A percentile compares a stretch with the other conserved stretches of the same genome.
Conservation (phyloP, 2,329 filamentous ascomycete genomes). For the Tolypocladium ovalisporum region DNA sequence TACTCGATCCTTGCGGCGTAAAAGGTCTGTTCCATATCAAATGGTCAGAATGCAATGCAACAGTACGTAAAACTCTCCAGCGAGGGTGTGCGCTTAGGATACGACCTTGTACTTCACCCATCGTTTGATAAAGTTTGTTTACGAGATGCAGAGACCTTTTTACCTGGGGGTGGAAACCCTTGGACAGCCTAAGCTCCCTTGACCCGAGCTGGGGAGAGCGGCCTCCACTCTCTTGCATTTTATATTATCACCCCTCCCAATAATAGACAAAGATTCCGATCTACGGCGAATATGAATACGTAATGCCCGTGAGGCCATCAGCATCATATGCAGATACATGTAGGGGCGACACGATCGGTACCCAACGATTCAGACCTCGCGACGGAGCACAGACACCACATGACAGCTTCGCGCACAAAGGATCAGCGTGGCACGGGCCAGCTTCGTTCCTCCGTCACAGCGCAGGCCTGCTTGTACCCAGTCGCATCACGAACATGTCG, state of each 20-base stretch:
- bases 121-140: background rate
- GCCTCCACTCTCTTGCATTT: background rate
- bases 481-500: background rate
- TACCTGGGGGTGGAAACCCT: background rate
- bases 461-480: background rate
- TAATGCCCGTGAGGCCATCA: too few relatives aligned
- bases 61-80: background rate
- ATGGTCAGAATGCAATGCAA: background rate
- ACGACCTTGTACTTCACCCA: background rate
- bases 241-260: background rate
- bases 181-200: background rate
- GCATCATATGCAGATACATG: too few relatives aligned
- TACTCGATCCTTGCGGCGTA: background rate
- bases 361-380: too few relatives aligned
- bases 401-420: background rate
- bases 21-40: background rate
- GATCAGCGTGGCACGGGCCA: background rate
- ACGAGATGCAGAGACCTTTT: background rate
- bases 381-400: background rate
- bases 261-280: background rate
- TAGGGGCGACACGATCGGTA: too few relatives aligned
- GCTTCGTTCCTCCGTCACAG: background rate
- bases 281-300: too few relatives aligned
- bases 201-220: background rate
- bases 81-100: background rate